Evolutionary conservation across 2,329 filamentous ascomycete species (phyloP), one percentile per base, ranked within the genome.

Genomic region (Sphaceloma murrayae): DNA sequence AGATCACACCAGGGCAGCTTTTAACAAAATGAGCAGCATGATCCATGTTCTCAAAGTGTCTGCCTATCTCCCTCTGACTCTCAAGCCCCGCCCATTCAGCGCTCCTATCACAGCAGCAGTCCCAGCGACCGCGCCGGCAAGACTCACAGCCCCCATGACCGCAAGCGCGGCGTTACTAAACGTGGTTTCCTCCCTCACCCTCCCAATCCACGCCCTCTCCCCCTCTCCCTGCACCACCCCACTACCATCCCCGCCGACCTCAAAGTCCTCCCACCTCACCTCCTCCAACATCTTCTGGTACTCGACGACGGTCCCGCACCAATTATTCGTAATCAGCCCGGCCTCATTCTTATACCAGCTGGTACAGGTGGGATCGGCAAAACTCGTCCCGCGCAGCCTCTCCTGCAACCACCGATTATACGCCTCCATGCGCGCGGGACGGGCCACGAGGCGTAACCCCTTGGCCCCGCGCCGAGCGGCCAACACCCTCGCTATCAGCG

Each of bases 281-380:
- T 56, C 57, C 6, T 57, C 53, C 42, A 69, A 49, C 48, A 61
- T 49, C 39, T 69, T 61, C 57, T 78, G 74, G 53, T 78, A 78
- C 34, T 72, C 66, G 0, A 77, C 53, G 4, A 73, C 75, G 0
- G 67, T 74, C 1, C 70, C 46, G 8, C 50, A 57, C 66, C 73
- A 77, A 52, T 77, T 77, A 48, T 77, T 75, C 4, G 72, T 76
- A 50, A 77, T 74, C 29, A 64, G 50, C 0, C 73, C 73, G 0
- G 68, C 64, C 0, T 64, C 63, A 16, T 66, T 70, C 60, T 76
- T 77, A 53, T 77, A 77, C 73, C 74, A 77, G 34, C 61, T 67
- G 13, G 62, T 63, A 51, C 74, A 77, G 17, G 65, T 68, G 0
- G 69, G 67, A 48, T 76, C 72, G 3, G 72, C 72, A 51, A 77